Percentiles rank a stretch among this genome's conserved stretches.
These are phyloP conservation scores for Malus hybrid DNA, from an alignment of 331 rosid genomes.

Conservation along the genomic window DNA sequence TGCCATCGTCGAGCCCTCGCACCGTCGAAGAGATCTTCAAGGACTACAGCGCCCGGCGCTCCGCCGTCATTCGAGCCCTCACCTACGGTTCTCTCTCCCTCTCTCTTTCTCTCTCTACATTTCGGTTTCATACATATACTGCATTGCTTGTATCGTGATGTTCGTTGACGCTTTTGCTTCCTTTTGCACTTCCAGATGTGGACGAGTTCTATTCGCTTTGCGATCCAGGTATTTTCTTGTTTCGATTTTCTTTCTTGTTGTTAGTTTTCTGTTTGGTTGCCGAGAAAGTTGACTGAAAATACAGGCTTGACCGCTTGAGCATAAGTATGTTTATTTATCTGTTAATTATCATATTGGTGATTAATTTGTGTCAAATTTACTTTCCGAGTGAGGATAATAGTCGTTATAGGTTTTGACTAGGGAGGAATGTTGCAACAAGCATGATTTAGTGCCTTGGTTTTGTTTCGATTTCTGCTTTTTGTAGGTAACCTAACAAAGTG, in stretches of 20 bases:
- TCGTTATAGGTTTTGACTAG: neutral
- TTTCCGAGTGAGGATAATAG: neutral
- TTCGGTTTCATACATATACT: neutral
- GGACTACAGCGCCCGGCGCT: conserved; percentile 73
- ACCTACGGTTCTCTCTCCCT: conserved; percentile 46
- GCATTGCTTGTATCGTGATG: neutral
- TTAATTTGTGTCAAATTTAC: neutral
- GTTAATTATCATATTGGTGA: neutral
- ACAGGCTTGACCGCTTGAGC: neutral
- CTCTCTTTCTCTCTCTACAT: neutral
- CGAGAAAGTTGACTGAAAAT: neutral
- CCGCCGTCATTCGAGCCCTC: conserved; percentile 78
- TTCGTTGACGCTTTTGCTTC: neutral
- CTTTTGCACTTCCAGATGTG: conserved; percentile 50
- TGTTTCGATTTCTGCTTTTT: neutral
- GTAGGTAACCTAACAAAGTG: neutral
- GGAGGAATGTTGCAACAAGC: neutral
- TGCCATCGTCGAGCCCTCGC: conserved; percentile 48
- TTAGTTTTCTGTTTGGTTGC: neutral
- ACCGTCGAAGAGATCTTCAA: conserved; percentile 91
- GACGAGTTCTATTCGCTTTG: conserved; percentile 79
- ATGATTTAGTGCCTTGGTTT: neutral
- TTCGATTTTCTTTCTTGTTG: neutral
- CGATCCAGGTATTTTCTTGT: conserved; percentile 64
- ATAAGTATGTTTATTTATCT: neutral